Percentiles rank a stretch among this genome's conserved stretches.
Conservation (phyloP, 257 asterid species). For the Avicennia marina region DNA sequence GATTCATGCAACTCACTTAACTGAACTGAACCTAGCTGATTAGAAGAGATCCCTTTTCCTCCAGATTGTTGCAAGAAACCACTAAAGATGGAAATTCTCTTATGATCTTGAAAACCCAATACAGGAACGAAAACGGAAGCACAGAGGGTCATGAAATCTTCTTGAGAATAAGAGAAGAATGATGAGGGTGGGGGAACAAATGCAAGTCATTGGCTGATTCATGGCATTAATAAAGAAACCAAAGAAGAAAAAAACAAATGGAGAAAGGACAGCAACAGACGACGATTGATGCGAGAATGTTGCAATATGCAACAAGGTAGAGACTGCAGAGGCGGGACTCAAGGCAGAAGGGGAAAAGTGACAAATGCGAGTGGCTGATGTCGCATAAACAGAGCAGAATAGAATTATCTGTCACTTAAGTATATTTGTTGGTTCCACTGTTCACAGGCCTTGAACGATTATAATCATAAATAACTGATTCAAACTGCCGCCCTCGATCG, state of each 20-base stretch:
- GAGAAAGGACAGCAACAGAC: slow-evolving; percentile 10
- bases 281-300: slow-evolving; percentile 7
- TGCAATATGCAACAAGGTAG: too few species aligned
- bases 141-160: slow-evolving; percentile 8
- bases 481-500: slow-evolving; percentile 25
- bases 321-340: background rate
- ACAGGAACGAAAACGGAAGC: slow-evolving; percentile 1
- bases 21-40: background rate
- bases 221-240: slow-evolving; percentile 9
- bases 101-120: slow-evolving; percentile 5
- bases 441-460: slow-evolving; percentile 27
- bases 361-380: slow-evolving; percentile 39
- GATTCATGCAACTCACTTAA: slow-evolving; percentile 5
- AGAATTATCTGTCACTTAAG: too few species aligned
- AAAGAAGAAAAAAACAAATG: slow-evolving; percentile 12
- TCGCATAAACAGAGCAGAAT: too few species aligned
- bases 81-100: slow-evolving; percentile 7
- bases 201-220: slow-evolving; percentile 22
- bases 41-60: slow-evolving; percentile 4
- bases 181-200: slow-evolving; percentile 23
- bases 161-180: slow-evolving; percentile 6
- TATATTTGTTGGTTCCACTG: background rate
- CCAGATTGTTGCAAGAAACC: slow-evolving; percentile 1
- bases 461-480: slow-evolving; percentile 12
- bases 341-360: too few species aligned